Conservation (phyloP, 805 yeast species). For the Schwanniomyces polymorphus region DNA sequence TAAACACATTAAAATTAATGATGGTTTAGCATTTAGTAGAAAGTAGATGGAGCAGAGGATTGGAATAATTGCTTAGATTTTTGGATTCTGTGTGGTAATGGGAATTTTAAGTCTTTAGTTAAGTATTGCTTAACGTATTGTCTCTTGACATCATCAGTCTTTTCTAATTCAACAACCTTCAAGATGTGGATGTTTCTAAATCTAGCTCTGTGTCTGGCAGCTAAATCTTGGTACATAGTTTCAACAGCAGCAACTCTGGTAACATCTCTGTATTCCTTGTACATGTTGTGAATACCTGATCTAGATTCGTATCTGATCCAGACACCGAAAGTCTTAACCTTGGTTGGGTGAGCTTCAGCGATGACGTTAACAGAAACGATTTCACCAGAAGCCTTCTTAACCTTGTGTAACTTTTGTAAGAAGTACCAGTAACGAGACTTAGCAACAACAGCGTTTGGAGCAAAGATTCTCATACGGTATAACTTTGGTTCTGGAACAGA, state of each 20-base stretch:
- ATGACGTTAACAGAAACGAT: constrained; percentile 89
- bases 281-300: constrained; percentile 99
- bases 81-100: constrained; percentile 99
- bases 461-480: constrained; percentile 99
- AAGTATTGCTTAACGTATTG: constrained; percentile 98
- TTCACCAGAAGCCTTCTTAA: constrained; percentile 99
- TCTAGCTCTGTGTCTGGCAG: constrained; percentile 99
- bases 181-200: constrained; percentile 99
- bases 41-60: constrained; percentile 94
- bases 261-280: constrained; percentile 99
- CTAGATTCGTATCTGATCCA: constrained; percentile 99
- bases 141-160: constrained; percentile 98
- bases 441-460: constrained; percentile 98
- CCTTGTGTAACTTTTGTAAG: constrained; percentile 98
- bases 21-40: constrained; percentile 63
- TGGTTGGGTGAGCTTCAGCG: constrained; percentile 95
- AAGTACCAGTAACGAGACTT: constrained; percentile 99
- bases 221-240: constrained; percentile 98
- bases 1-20: constrained; percentile 5
- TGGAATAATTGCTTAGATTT: constrained; percentile 86
- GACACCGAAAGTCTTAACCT: constrained; percentile 99
- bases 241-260: constrained; percentile 99
- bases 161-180: constrained; percentile 98
- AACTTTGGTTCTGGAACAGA: constrained; percentile 99
- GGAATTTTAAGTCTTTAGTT: constrained; percentile 96